These are phyloP conservation scores for Nicotiana knightiana DNA, from an alignment of 257 asterid genomes.

Conservation along the genomic window DNA sequence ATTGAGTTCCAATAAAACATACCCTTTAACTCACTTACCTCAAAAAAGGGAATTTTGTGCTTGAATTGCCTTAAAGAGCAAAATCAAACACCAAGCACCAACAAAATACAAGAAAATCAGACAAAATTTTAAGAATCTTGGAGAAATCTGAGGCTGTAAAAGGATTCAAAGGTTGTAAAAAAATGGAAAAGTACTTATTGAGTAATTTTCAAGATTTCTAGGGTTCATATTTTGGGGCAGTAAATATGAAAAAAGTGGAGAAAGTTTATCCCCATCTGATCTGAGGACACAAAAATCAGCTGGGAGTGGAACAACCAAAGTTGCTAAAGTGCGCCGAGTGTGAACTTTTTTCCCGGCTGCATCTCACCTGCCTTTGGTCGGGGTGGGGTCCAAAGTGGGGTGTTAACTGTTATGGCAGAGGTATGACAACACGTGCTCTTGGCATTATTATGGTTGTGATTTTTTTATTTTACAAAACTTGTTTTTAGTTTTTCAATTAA, in stretches of 20 bases:
- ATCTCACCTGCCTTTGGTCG: neutral
- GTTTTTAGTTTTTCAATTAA: no score
- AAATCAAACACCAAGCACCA: conserved; percentile 9
- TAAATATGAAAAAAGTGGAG: conserved; percentile 10
- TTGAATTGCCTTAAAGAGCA: neutral
- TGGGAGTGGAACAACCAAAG: conserved; percentile 16
- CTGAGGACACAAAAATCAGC: conserved; percentile 17
- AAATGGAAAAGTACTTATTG: conserved; percentile 14
- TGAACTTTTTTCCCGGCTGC: conserved; percentile 5
- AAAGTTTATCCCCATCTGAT: conserved; percentile 20
- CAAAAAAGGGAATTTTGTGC: neutral
- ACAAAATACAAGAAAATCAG: conserved; percentile 8
- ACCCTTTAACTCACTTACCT: neutral
- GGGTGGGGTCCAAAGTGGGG: neutral
- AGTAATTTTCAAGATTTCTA: conserved; percentile 11
- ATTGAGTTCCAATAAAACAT: neutral
- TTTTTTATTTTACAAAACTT: no score
- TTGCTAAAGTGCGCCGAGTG: conserved; percentile 35
- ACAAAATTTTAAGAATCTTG: neutral
- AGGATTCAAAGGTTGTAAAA: neutral
- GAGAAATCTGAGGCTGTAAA: neutral
- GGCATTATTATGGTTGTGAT: no score
- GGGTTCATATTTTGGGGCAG: conserved; percentile 6
- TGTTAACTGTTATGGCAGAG: no score
- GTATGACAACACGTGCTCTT: no score